Evolutionary conservation across 148 eudicot genomes (phyloP).

Genomic region (Cornus kousa): DNA sequence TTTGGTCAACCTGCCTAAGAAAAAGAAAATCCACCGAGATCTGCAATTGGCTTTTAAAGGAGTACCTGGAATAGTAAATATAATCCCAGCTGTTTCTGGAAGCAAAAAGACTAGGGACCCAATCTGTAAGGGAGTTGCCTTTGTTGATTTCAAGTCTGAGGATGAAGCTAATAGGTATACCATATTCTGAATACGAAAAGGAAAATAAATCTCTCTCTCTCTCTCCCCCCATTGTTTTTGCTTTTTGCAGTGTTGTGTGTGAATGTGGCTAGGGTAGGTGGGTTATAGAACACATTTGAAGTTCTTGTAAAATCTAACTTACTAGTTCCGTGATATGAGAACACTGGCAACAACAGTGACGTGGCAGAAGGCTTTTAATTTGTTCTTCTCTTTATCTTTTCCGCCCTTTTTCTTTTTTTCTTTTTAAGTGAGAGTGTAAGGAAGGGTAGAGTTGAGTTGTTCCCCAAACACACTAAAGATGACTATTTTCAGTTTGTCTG

Average conservation of each 20-base stretch:
- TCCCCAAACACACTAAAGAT: too few relatives aligned
- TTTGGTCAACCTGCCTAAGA: slow-evolving; percentile 80
- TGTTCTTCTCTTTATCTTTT: too few relatives aligned
- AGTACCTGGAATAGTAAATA: slow-evolving; percentile 63
- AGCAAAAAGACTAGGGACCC: slow-evolving; percentile 92
- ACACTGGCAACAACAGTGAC: neutral
- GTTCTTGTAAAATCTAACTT: neutral
- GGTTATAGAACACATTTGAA: neutral
- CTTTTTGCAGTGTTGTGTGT: too few relatives aligned
- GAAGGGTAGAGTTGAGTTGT: too few relatives aligned
- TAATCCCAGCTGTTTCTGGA: slow-evolving; percentile 68
- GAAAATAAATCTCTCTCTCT: neutral
- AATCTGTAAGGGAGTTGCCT: slow-evolving; percentile 84
- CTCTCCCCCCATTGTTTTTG: neutral
- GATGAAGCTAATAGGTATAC: slow-evolving; percentile 69
- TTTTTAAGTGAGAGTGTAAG: too few relatives aligned
- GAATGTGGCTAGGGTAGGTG: neutral
- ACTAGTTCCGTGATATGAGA: neutral
- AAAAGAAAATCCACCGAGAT: slow-evolving; percentile 75
- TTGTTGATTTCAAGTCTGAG: slow-evolving; percentile 58
- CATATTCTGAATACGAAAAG: neutral
- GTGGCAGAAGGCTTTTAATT: neutral
- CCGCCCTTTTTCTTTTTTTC: too few relatives aligned
- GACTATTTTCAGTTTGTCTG: too few relatives aligned
- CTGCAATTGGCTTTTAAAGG: slow-evolving; percentile 72